Evolutionary conservation across 2,329 filamentous ascomycete species (phyloP).

Genomic region (Fusarium ambrosium): DNA sequence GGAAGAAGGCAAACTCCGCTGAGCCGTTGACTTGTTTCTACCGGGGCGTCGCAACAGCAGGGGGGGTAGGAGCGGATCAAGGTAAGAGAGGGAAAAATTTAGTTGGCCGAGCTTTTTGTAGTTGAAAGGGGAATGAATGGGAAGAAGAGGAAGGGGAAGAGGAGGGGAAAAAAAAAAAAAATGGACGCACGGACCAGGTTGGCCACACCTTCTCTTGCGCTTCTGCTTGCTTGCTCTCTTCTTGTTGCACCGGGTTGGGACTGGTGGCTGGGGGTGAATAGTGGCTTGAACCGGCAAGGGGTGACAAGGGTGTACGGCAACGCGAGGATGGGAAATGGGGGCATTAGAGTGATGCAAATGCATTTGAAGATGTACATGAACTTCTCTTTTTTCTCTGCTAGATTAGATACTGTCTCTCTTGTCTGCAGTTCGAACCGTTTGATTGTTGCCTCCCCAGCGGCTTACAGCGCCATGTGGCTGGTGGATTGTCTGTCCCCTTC

Average conservation of each 20-base stretch:
- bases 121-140: slow-evolving; percentile 12
- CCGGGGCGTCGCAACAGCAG: slow-evolving; percentile 51
- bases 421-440: not conserved
- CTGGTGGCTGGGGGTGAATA: slow-evolving; percentile 18
- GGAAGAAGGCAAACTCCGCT: slow-evolving; percentile 53
- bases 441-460: not conserved
- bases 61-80: slow-evolving; percentile 33
- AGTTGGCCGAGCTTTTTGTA: slow-evolving; percentile 50
- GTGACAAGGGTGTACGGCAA: slow-evolving; percentile 1
- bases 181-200: slow-evolving; percentile 26
- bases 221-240: not conserved
- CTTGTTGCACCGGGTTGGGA: not conserved
- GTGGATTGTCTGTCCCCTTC: not conserved
- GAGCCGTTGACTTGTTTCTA: slow-evolving; percentile 55
- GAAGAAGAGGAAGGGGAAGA: slow-evolving; percentile 7
- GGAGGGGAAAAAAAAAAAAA: not conserved
- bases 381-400: not conserved
- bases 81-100: slow-evolving; percentile 51
- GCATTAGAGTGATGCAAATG: not conserved
- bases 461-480: slow-evolving; percentile 21
- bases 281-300: slow-evolving; percentile 20
- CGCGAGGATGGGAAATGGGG: not conserved
- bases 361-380: not conserved
- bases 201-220: not conserved
- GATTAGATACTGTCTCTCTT: not conserved